These are phyloP conservation scores for Baorangia bicolor DNA, from an alignment of 768 basidiomycete species.

Conservation along the genomic window DNA sequence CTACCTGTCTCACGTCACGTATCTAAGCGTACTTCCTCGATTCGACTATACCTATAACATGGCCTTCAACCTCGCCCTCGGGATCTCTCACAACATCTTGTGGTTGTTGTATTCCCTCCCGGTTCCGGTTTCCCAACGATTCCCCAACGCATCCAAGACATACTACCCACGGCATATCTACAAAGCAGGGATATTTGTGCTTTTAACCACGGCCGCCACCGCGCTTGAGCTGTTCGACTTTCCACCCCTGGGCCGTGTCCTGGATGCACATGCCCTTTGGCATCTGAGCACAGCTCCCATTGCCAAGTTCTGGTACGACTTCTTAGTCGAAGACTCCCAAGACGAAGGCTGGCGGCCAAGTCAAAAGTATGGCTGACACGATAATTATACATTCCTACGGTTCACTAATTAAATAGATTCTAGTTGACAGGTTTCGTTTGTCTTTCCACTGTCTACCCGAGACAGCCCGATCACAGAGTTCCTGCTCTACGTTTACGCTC, in stretches of 20 bases:
- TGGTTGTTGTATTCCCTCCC: constrained; percentile 76
- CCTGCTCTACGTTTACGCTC: constrained; percentile 28
- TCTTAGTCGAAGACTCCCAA: constrained; percentile 69
- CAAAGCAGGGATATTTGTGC: constrained; percentile 60
- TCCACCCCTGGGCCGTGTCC: constrained; percentile 65
- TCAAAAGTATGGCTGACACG: constrained; percentile 26
- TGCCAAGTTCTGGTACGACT: constrained; percentile 81
- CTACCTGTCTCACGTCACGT: constrained; percentile 73
- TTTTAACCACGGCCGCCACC: constrained; percentile 71
- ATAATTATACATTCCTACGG: background rate
- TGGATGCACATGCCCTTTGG: constrained; percentile 95
- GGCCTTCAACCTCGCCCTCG: constrained; percentile 74
- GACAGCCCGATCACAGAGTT: background rate
- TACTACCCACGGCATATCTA: constrained; percentile 58
- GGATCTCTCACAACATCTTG: constrained; percentile 72
- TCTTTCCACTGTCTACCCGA: background rate
- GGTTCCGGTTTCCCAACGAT: constrained; percentile 49
- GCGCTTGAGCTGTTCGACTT: constrained; percentile 90
- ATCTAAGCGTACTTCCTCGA: constrained; percentile 69
- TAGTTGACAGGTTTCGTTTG: constrained; percentile 14
- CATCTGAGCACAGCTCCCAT: constrained; percentile 83
- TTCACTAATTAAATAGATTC: constrained; percentile 7
- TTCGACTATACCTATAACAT: constrained; percentile 97
- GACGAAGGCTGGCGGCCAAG: constrained; percentile 65
- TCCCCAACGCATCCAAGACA: constrained; percentile 49